Conservation (phyloP, 768 basidiomycete genomes). For the Cubamyces sp. region DNA sequence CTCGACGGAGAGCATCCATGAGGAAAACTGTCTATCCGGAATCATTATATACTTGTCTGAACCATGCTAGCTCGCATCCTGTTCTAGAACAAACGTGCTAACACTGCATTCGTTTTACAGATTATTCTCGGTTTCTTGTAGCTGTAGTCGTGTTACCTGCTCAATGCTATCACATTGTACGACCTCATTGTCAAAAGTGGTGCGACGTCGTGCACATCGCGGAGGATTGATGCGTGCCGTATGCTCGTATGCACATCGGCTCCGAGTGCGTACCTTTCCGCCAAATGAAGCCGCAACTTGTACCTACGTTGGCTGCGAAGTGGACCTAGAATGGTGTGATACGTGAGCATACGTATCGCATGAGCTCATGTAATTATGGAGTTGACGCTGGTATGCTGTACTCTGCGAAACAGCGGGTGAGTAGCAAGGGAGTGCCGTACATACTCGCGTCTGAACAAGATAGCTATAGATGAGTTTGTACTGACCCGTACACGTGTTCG, state of each 20-base stretch:
- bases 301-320: too few species aligned
- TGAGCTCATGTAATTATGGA: too few species aligned
- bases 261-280: background rate
- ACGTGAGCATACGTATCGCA: too few species aligned
- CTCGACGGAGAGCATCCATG: constrained; percentile 77
- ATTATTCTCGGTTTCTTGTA: constrained; percentile 28
- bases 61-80: background rate
- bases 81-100: background rate
- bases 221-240: background rate
- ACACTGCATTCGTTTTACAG: background rate
- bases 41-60: constrained; percentile 84
- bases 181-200: background rate
- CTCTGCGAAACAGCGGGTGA: too few species aligned
- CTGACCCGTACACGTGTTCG: too few species aligned
- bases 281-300: too few species aligned
- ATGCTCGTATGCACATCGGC: background rate
- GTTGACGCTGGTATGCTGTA: too few species aligned
- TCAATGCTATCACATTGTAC: constrained; percentile 23
- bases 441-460: background rate
- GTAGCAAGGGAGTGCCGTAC: background rate
- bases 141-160: constrained; percentile 22
- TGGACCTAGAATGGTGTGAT: too few species aligned
- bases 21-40: constrained; percentile 84
- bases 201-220: background rate
- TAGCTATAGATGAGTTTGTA: too few species aligned